A percentile compares a stretch with the other conserved stretches of the same genome.
These are phyloP conservation scores for Cystobasidium ongulense DNA, from an alignment of 768 basidiomycete species.

Conservation along the genomic window DNA sequence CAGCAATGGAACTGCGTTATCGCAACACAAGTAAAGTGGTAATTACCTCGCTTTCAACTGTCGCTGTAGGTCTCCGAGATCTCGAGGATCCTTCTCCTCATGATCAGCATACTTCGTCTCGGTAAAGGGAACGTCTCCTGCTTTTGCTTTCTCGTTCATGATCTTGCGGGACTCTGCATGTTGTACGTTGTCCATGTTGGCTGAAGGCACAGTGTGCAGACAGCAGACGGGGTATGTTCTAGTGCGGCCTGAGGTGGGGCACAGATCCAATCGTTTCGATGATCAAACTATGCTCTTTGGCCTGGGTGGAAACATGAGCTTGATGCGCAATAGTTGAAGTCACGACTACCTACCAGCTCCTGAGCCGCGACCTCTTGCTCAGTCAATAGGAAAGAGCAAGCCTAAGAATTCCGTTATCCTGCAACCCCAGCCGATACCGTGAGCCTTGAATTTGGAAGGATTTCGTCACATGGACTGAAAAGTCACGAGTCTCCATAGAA, in stretches of 20 bases:
- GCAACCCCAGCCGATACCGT: too few species aligned
- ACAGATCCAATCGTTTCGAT: too few species aligned
- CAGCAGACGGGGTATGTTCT: too few species aligned
- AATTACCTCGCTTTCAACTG: constrained; percentile 24
- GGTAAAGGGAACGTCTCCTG: neutral
- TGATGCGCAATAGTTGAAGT: too few species aligned
- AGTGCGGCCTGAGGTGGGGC: too few species aligned
- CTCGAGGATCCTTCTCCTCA: constrained; percentile 4
- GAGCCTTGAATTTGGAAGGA: too few species aligned
- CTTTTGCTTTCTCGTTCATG: neutral
- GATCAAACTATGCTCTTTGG: too few species aligned
- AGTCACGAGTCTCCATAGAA: neutral
- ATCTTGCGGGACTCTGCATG: neutral
- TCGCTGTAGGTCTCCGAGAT: constrained; percentile 10
- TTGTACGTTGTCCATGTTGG: neutral
- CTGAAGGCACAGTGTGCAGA: neutral
- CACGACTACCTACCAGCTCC: too few species aligned
- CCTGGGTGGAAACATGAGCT: too few species aligned
- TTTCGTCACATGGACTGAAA: neutral
- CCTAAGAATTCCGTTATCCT: too few species aligned
- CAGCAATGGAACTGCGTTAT: neutral
- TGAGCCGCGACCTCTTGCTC: too few species aligned
- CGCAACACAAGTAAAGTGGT: neutral
- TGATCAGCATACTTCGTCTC: neutral
- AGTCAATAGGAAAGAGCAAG: too few species aligned